These are phyloP conservation scores for Pythium phragmitis DNA, from an alignment of 352 stramenopile species.

Conservation along the genomic window DNA sequence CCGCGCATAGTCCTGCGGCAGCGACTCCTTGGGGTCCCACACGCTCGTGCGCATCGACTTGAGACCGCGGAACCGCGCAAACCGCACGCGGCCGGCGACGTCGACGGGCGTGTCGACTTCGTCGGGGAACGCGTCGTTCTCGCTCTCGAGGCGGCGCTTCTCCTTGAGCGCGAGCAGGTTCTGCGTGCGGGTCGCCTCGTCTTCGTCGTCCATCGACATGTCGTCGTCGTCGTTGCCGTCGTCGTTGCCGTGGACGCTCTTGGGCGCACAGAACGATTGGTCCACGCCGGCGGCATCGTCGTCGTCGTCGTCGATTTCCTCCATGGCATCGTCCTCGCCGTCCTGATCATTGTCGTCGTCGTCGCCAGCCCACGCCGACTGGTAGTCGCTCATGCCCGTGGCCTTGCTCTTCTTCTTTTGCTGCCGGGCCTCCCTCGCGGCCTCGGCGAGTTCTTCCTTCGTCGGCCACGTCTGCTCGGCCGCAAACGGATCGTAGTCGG, in stretches of 20 bases:
- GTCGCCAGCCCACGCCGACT: slow-evolving; percentile 92
- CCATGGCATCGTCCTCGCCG: slow-evolving; percentile 39
- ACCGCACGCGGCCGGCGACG: slow-evolving; percentile 61
- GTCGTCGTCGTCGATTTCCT: slow-evolving; percentile 25
- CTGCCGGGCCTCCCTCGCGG: slow-evolving; percentile 62
- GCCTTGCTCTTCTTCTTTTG: slow-evolving; percentile 47
- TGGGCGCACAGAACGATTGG: slow-evolving; percentile 79
- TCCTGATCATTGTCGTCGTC: slow-evolving; percentile 64
- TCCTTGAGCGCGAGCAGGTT: slow-evolving; percentile 55
- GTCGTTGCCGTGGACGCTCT: slow-evolving; percentile 46
- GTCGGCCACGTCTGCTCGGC: slow-evolving; percentile 98
- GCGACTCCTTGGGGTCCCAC: slow-evolving; percentile 98
- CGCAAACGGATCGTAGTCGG: slow-evolving; percentile 92
- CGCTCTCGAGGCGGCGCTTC: slow-evolving; percentile 87
- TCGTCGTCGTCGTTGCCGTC: slow-evolving; percentile 72
- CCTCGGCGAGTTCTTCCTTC: slow-evolving; percentile 93
- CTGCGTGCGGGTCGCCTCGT: slow-evolving; percentile 39
- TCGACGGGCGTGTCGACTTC: slow-evolving; percentile 86
- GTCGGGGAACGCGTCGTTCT: slow-evolving; percentile 96
- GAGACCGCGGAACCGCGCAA: slow-evolving; percentile 93
- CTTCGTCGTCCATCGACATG: slow-evolving; percentile 73
- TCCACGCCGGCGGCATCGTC: slow-evolving; percentile 67
- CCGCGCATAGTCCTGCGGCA: slow-evolving; percentile 95
- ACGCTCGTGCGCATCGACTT: slow-evolving; percentile 95
- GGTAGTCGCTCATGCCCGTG: slow-evolving; percentile 91